A percentile compares a stretch with the other conserved stretches of the same genome.
These are phyloP conservation scores for Colletotrichum eleusines DNA, from an alignment of 2,329 filamentous ascomycete genomes.

Conservation along the genomic window DNA sequence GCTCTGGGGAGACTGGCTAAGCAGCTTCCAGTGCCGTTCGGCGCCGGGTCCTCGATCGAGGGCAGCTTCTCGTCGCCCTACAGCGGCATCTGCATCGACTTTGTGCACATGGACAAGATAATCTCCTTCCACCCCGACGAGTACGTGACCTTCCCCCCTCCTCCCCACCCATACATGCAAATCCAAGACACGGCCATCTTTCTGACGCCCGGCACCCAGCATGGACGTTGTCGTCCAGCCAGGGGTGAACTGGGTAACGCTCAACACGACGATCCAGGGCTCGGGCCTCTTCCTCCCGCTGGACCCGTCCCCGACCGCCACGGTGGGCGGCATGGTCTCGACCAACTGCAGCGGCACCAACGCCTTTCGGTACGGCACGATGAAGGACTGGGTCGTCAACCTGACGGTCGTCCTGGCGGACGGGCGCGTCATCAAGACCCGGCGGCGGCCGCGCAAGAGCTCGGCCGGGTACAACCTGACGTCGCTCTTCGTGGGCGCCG, in stretches of 20 bases:
- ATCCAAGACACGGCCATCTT: too few relatives aligned
- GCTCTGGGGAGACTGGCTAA: too few relatives aligned
- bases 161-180: neutral
- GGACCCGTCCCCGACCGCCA: constrained; percentile 73
- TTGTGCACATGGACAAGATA: constrained; percentile 75
- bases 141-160: neutral
- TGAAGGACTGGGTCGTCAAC: constrained; percentile 82
- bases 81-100: constrained; percentile 78
- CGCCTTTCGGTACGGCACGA: constrained; percentile 75
- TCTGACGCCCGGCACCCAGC: neutral
- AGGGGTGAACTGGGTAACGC: constrained; percentile 74
- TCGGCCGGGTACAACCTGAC: constrained; percentile 80
- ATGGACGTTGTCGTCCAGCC: constrained; percentile 81
- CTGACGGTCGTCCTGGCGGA: constrained; percentile 79
- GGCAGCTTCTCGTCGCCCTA: constrained; percentile 77
- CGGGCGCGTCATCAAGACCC: constrained; percentile 74
- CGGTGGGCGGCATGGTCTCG: constrained; percentile 71
- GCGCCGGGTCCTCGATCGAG: constrained; percentile 79
- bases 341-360: constrained; percentile 76
- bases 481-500: constrained; percentile 75
- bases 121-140: constrained; percentile 73
- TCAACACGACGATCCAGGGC: constrained; percentile 73
- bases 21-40: constrained; percentile 67
- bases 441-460: constrained; percentile 74
- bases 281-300: constrained; percentile 76